Conservation (phyloP, 2,329 filamentous ascomycete genomes). For the Talaromyces atroroseus region DNA sequence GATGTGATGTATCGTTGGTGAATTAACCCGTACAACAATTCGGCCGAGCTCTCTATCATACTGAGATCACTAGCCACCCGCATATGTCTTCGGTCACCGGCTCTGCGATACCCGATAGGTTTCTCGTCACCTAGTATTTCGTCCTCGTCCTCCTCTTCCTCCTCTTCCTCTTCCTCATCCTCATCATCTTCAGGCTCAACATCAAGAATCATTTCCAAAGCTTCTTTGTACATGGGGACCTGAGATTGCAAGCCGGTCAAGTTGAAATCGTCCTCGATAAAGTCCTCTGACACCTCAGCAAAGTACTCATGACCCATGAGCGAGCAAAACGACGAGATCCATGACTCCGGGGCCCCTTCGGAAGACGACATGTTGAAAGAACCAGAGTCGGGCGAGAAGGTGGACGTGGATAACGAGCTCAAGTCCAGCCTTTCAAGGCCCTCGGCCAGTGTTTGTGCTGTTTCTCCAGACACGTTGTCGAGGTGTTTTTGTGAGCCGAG, state of each 20-base stretch:
- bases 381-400: slow-evolving; percentile 33
- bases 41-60: slow-evolving; percentile 94
- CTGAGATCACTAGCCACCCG: slow-evolving; percentile 89
- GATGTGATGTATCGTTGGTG: slow-evolving; percentile 98
- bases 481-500: slow-evolving; percentile 21
- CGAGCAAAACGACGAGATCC: slow-evolving; percentile 97
- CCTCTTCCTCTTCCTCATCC: slow-evolving; percentile 60
- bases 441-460: slow-evolving; percentile 41
- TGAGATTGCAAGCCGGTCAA: slow-evolving; percentile 90
- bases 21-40: slow-evolving; percentile 95
- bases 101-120: slow-evolving; percentile 40
- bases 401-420: slow-evolving; percentile 42
- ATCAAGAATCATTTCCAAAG: slow-evolving; percentile 97
- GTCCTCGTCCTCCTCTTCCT: slow-evolving; percentile 65
- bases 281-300: slow-evolving; percentile 96
- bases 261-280: slow-evolving; percentile 99
- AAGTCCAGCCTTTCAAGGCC: slow-evolving; percentile 45
- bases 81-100: slow-evolving; percentile 68
- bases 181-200: slow-evolving; percentile 89
- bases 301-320: slow-evolving; percentile 97
- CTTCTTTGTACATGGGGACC: slow-evolving; percentile 98
- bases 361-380: slow-evolving; percentile 42
- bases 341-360: slow-evolving; percentile 66
- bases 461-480: slow-evolving; percentile 44
- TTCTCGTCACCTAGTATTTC: slow-evolving; percentile 53